phyloP scores from a whole-genome alignment of 805 yeast species.

The Starmerella davenportii region DNA sequence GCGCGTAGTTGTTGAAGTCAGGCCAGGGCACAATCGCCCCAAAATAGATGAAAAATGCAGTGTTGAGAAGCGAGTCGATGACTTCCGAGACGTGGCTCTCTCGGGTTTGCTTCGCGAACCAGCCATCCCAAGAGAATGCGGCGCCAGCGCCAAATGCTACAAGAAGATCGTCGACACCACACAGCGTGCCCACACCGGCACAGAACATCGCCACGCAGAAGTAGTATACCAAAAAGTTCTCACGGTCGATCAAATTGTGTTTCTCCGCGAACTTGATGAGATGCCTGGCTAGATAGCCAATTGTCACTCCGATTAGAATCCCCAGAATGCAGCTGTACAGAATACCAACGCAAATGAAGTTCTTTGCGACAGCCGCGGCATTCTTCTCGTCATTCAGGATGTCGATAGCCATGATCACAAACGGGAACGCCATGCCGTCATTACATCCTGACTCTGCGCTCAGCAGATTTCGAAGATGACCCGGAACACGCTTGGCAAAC shows the following conservation, averaged over 20 bases:
- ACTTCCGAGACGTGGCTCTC: slow-evolving; percentile 78
- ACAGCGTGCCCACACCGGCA: slow-evolving; percentile 74
- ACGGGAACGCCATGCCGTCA: slow-evolving; percentile 94
- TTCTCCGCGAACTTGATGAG: slow-evolving; percentile 58
- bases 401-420: slow-evolving; percentile 51
- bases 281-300: slow-evolving; percentile 57
- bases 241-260: slow-evolving; percentile 59
- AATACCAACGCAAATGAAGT: slow-evolving; percentile 63
- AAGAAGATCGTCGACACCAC: slow-evolving; percentile 76
- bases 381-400: slow-evolving; percentile 49
- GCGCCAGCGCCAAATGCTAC: slow-evolving; percentile 88
- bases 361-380: slow-evolving; percentile 49
- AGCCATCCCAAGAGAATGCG: slow-evolving; percentile 86
- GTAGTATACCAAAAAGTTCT: slow-evolving; percentile 72
- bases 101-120: slow-evolving; percentile 66
- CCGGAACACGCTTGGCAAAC: slow-evolving; percentile 79
- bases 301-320: slow-evolving; percentile 46
- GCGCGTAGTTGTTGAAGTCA: slow-evolving; percentile 38
- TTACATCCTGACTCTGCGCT: slow-evolving; percentile 82
- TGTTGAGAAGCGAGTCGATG: slow-evolving; percentile 66
- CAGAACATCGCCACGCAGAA: slow-evolving; percentile 66
- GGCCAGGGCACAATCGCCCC: slow-evolving; percentile 88
- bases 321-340: slow-evolving; percentile 74
- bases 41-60: slow-evolving; percentile 73
- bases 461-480: slow-evolving; percentile 68